These are phyloP conservation scores for Aspergillus caelatus DNA, from an alignment of 2,329 filamentous ascomycete genomes.

Conservation along the genomic window DNA sequence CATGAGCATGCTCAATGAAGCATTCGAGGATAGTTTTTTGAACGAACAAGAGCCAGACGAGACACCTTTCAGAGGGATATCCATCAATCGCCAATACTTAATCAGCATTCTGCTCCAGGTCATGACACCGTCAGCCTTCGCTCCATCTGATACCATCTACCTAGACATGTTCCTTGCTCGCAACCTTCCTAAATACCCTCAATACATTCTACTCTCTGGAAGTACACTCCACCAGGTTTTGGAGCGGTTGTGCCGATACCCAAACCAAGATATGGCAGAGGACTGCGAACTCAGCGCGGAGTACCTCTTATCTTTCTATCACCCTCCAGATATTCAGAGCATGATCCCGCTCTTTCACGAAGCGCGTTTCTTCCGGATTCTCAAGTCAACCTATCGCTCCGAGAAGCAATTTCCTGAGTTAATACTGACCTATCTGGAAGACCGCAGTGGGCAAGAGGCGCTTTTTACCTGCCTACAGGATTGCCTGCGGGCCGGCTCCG, in stretches of 20 bases:
- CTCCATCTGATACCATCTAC: constrained; percentile 82
- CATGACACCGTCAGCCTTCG: constrained; percentile 74
- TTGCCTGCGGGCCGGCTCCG: constrained; percentile 67
- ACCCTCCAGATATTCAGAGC: constrained; percentile 76
- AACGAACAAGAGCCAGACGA: constrained; percentile 74
- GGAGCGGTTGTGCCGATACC: constrained; percentile 80
- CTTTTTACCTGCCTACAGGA: constrained; percentile 80
- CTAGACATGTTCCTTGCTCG: constrained; percentile 98
- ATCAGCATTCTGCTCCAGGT: constrained; percentile 88
- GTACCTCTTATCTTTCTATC: constrained; percentile 90
- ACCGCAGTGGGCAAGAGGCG: constrained; percentile 71
- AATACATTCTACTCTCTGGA: constrained; percentile 89
- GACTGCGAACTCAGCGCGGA: constrained; percentile 97
- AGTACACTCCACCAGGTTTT: constrained; percentile 81
- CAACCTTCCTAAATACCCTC: constrained; percentile 93
- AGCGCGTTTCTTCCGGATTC: constrained; percentile 84
- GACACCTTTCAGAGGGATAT: constrained; percentile 58
- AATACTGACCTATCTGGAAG: constrained; percentile 80
- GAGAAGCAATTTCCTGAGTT: constrained; percentile 81
- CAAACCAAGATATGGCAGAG: constrained; percentile 76
- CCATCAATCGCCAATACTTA: constrained; percentile 88
- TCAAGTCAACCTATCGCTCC: constrained; percentile 83
- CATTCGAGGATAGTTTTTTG: constrained; percentile 91
- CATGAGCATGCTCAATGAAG: constrained; percentile 92
- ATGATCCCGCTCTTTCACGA: constrained; percentile 77